Evolutionary conservation across 2,329 filamentous ascomycete genomes (phyloP).

Genomic region (Hymenoscyphus repandus): DNA sequence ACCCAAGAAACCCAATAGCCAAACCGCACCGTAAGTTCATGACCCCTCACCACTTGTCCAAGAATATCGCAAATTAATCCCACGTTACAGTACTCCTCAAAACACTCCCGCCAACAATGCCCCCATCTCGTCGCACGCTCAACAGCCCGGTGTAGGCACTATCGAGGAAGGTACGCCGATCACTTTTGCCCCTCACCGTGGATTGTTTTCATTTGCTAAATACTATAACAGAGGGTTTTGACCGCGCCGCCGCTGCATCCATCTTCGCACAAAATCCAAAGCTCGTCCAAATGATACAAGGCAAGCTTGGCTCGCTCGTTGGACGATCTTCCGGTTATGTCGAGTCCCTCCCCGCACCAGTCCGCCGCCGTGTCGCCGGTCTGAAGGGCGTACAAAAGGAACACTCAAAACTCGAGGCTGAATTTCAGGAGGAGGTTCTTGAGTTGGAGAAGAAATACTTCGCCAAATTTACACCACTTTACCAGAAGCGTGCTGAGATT

Average conservation of each 20-base stretch:
- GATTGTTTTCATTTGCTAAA: constrained; percentile 23
- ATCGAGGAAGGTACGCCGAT: constrained; percentile 86
- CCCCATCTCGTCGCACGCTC: constrained; percentile 94
- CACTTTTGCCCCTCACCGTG: constrained; percentile 26
- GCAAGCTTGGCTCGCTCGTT: constrained; percentile 87
- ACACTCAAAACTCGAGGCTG: constrained; percentile 94
- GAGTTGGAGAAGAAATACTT: constrained; percentile 99
- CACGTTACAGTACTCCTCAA: constrained; percentile 75
- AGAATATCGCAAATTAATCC: constrained; percentile 16
- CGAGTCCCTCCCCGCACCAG: constrained; percentile 83
- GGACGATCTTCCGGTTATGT: constrained; percentile 96
- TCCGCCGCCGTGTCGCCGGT: constrained; percentile 89
- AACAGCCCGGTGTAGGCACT: constrained; percentile 87
- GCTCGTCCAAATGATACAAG: constrained; percentile 96
- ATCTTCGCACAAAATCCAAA: constrained; percentile 95
- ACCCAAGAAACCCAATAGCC: constrained; percentile 55
- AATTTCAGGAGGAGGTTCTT: constrained; percentile 97
- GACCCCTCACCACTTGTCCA: constrained; percentile 10
- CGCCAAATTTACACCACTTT: constrained; percentile 95
- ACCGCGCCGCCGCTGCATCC: constrained; percentile 79
- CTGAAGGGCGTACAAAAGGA: constrained; percentile 98
- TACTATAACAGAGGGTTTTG: constrained; percentile 69
- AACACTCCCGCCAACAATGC: constrained; percentile 96
- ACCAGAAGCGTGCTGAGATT: constrained; percentile 89
- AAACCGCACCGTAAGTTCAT: constrained; percentile 56